Percentiles rank a stretch among this genome's conserved stretches.
Conservation (phyloP, 495 filamentous ascomycete genomes). For the Trichoderma parareesei region DNA sequence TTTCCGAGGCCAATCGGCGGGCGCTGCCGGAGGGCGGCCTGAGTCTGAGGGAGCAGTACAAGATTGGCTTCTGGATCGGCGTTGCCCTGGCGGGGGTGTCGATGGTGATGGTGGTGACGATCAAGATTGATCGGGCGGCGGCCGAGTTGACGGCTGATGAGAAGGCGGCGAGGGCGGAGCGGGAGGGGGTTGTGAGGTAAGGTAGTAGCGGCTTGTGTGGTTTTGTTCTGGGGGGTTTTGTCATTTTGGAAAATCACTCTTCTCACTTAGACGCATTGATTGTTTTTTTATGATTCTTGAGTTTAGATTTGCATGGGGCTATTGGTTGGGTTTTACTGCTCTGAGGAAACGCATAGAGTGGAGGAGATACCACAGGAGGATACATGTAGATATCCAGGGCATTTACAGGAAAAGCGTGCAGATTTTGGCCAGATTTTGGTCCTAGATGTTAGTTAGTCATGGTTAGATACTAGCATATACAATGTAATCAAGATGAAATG, state of each 20-base stretch:
- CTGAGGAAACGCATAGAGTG: neutral
- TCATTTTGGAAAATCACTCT: too few relatives aligned
- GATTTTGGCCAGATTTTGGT: too few relatives aligned
- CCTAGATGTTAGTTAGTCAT: too few relatives aligned
- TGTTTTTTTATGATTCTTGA: neutral
- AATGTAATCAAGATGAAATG: too few relatives aligned
- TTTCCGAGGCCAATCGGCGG: constrained; percentile 34
- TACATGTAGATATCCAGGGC: neutral
- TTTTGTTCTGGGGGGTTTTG: too few relatives aligned
- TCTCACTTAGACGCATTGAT: neutral
- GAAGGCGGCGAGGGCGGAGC: constrained; percentile 21
- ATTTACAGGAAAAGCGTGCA: too few relatives aligned
- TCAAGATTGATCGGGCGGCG: constrained; percentile 58
- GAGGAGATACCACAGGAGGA: neutral
- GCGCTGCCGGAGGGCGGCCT: constrained; percentile 32
- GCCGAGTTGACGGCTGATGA: constrained; percentile 65
- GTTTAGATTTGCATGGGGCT: neutral
- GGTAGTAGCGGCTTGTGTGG: neutral
- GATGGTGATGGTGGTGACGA: constrained; percentile 49
- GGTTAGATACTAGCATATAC: too few relatives aligned
- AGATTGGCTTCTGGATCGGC: constrained; percentile 61
- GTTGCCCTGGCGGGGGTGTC: constrained; percentile 50
- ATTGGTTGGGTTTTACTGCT: neutral
- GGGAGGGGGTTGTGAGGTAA: neutral
- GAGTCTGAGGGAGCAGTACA: constrained; percentile 44